Conservation (phyloP, 148 eudicot species). For the Silene uniflora region DNA sequence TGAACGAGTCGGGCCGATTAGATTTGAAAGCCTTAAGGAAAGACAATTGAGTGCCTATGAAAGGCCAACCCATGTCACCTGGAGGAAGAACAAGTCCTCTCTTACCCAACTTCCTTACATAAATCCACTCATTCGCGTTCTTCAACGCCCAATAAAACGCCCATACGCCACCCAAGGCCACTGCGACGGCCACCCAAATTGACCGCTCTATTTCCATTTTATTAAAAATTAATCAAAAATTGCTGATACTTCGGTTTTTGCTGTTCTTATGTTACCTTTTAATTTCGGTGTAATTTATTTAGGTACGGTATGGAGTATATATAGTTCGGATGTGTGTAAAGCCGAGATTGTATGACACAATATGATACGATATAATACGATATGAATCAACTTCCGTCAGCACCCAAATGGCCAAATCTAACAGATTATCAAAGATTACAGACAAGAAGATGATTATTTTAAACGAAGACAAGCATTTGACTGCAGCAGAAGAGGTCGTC, state of each 20-base stretch:
- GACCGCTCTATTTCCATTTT: slow-evolving; percentile 25
- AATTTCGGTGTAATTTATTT: neutral
- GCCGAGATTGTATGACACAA: neutral
- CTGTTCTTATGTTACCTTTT: neutral
- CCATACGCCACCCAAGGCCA: slow-evolving; percentile 23
- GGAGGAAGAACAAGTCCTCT: slow-evolving; percentile 35
- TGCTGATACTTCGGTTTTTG: neutral
- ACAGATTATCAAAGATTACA: neutral
- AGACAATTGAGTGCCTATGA: slow-evolving; percentile 41
- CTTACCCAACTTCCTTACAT: slow-evolving; percentile 30
- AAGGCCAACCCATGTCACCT: slow-evolving; percentile 54
- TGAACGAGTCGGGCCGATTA: slow-evolving; percentile 43
- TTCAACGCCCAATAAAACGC: slow-evolving; percentile 20
- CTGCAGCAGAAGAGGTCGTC: slow-evolving; percentile 15
- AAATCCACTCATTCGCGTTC: slow-evolving; percentile 41
- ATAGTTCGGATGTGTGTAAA: slow-evolving; percentile 37
- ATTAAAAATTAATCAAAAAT: neutral
- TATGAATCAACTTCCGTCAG: slow-evolving; percentile 9
- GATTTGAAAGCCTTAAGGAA: slow-evolving; percentile 43
- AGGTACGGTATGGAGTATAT: slow-evolving; percentile 43
- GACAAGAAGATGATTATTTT: neutral
- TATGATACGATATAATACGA: slow-evolving; percentile 5
- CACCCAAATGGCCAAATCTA: neutral
- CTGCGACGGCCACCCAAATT: slow-evolving; percentile 12
- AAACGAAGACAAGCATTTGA: neutral